A percentile compares a stretch with the other conserved stretches of the same genome.
Conservation (phyloP, 805 yeast genomes). For the Monosporozyma aquatica region DNA sequence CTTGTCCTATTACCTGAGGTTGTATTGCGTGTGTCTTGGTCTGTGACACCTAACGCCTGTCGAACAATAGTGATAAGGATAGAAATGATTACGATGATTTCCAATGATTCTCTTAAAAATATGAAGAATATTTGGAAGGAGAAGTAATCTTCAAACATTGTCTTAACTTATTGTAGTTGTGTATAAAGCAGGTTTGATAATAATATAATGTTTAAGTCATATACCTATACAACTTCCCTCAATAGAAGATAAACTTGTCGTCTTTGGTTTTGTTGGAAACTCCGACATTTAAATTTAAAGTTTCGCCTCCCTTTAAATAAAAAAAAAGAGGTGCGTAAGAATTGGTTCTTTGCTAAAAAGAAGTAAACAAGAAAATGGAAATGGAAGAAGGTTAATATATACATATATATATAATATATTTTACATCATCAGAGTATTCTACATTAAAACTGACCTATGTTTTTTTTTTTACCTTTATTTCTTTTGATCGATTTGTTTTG, state of each 20-base stretch:
- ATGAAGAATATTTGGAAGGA: conserved; percentile 70
- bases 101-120: conserved; percentile 63
- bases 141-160: conserved; percentile 41
- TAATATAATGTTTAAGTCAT: no score
- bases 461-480: not conserved
- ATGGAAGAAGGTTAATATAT: no score
- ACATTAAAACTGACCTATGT: no score
- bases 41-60: conserved; percentile 42
- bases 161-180: conserved; percentile 2
- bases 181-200: no score
- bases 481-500: conserved; percentile 3
- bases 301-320: not conserved
- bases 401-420: no score
- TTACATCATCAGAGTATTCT: no score
- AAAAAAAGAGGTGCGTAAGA: not conserved
- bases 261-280: no score
- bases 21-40: conserved; percentile 10
- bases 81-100: conserved; percentile 67
- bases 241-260: no score
- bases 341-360: no score
- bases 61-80: conserved; percentile 62
- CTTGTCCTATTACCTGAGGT: not conserved
- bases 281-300: not conserved
- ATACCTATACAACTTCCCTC: no score
- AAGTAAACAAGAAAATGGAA: no score